phyloP scores from a whole-genome alignment of 805 yeast species.

The Wickerhamiella hasegawae region DNA sequence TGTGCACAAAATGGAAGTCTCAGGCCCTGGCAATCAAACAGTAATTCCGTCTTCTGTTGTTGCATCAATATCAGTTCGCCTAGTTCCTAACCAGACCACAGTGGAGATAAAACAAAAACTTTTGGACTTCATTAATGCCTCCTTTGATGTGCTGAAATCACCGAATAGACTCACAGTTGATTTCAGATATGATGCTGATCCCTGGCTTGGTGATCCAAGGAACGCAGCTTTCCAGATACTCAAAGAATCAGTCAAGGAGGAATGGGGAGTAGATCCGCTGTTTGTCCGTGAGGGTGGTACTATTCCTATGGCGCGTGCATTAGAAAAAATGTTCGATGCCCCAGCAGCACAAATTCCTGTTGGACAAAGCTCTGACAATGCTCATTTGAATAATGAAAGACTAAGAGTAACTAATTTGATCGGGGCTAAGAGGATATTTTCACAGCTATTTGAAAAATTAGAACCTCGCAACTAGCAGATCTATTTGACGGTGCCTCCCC shows the following conservation, averaged over 20 bases:
- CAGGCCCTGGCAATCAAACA: constrained; percentile 82
- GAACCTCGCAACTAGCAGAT: no score
- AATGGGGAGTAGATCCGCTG: constrained; percentile 73
- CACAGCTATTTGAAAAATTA: constrained; percentile 7
- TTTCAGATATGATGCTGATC: constrained; percentile 76
- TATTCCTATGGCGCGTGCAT: constrained; percentile 72
- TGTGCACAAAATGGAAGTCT: constrained; percentile 64
- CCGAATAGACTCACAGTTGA: constrained; percentile 45
- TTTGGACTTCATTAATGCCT: constrained; percentile 28
- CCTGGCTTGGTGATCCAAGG: constrained; percentile 84
- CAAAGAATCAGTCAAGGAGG: constrained; percentile 39
- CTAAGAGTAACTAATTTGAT: constrained; percentile 62
- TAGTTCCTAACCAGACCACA: constrained; percentile 78
- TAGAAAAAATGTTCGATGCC: constrained; percentile 70
- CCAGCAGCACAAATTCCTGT: constrained; percentile 94
- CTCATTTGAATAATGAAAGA: constrained; percentile 81
- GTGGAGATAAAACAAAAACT: constrained; percentile 38
- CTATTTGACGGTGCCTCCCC: no score
- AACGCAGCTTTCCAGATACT: constrained; percentile 60
- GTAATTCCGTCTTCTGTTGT: constrained; percentile 74
- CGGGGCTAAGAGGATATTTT: constrained; percentile 47
- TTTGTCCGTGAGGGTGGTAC: constrained; percentile 94
- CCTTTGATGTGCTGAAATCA: constrained; percentile 37
- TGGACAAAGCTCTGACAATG: constrained; percentile 89
- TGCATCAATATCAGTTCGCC: constrained; percentile 65